Evolutionary conservation across 257 asterid genomes (phyloP).

Genomic region (Solanum piurae): DNA sequence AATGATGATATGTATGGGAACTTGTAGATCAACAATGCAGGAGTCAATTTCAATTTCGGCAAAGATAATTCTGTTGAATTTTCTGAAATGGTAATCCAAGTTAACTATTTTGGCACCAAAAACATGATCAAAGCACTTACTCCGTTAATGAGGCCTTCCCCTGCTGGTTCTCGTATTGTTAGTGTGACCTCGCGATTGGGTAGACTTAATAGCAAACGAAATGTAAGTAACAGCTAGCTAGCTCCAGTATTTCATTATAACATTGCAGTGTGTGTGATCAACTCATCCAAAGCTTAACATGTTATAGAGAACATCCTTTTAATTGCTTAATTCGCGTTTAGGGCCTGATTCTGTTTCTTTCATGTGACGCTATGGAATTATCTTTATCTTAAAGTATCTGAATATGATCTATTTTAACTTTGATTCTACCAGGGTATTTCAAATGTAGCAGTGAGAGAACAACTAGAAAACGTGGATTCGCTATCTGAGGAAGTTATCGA

Average conservation of each 20-base stretch:
- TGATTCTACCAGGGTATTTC: slow-evolving; percentile 47
- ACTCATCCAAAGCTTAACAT: not conserved
- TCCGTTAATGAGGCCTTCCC: slow-evolving; percentile 66
- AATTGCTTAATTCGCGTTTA: too few relatives aligned
- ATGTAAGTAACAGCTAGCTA: slow-evolving; percentile 29
- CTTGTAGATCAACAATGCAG: slow-evolving; percentile 79
- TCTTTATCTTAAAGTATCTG: too few relatives aligned
- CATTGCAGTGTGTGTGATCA: not conserved
- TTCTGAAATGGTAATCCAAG: slow-evolving; percentile 55
- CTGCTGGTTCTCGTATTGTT: slow-evolving; percentile 69
- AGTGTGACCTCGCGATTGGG: slow-evolving; percentile 74
- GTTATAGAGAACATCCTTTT: too few relatives aligned
- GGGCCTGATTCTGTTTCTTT: not conserved
- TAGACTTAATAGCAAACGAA: slow-evolving; percentile 67
- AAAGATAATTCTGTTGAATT: slow-evolving; percentile 60
- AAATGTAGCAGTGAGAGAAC: slow-evolving; percentile 45
- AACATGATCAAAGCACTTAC: slow-evolving; percentile 61
- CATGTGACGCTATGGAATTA: not conserved
- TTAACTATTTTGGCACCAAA: slow-evolving; percentile 83
- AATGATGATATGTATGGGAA: slow-evolving; percentile 3
- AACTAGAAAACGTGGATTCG: slow-evolving; percentile 40
- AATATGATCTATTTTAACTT: too few relatives aligned
- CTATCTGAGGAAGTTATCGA: slow-evolving; percentile 71
- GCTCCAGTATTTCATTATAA: not conserved
- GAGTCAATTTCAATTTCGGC: slow-evolving; percentile 72